phyloP scores from a whole-genome alignment of 2,329 filamentous ascomycete species.

The Diaporthe amygdali region DNA sequence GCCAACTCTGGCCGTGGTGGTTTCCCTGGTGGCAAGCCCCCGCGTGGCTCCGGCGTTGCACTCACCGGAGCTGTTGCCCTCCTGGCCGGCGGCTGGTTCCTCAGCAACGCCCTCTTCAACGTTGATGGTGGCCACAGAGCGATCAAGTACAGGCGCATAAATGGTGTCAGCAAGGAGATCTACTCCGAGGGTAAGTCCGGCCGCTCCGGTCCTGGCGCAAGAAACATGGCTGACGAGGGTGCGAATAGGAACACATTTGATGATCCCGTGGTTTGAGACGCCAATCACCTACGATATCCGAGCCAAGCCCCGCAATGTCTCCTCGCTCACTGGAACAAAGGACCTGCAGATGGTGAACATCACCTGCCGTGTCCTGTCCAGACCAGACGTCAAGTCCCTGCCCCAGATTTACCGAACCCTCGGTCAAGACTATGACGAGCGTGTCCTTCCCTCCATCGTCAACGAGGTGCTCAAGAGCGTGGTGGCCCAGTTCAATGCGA shows the following conservation, averaged over 20 bases:
- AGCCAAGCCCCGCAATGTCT: constrained; percentile 94
- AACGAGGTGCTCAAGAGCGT: constrained; percentile 99
- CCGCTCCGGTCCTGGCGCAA: neutral
- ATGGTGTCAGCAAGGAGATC: constrained; percentile 94
- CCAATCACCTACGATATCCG: constrained; percentile 97
- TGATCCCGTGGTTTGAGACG: constrained; percentile 96
- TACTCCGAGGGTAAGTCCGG: constrained; percentile 80
- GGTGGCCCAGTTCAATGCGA: constrained; percentile 98
- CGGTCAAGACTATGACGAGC: constrained; percentile 94
- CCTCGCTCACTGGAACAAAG: constrained; percentile 97
- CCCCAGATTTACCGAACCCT: constrained; percentile 98
- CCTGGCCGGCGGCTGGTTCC: constrained; percentile 54
- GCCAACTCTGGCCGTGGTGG: constrained; percentile 48
- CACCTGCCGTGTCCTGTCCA: constrained; percentile 96
- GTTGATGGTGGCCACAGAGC: constrained; percentile 98
- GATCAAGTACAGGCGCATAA: constrained; percentile 95
- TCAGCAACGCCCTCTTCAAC: constrained; percentile 71
- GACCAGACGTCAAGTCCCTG: constrained; percentile 84
- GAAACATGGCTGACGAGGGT: neutral
- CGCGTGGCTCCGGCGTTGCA: constrained; percentile 45
- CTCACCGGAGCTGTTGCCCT: constrained; percentile 49
- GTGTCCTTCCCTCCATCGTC: constrained; percentile 94
- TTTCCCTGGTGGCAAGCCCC: constrained; percentile 48
- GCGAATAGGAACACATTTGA: constrained; percentile 80
- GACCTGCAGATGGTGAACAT: constrained; percentile 99